Base-by-base conservation (phyloP, 2,329 filamentous ascomycete species). In the Claviceps pazoutovae region DNA sequence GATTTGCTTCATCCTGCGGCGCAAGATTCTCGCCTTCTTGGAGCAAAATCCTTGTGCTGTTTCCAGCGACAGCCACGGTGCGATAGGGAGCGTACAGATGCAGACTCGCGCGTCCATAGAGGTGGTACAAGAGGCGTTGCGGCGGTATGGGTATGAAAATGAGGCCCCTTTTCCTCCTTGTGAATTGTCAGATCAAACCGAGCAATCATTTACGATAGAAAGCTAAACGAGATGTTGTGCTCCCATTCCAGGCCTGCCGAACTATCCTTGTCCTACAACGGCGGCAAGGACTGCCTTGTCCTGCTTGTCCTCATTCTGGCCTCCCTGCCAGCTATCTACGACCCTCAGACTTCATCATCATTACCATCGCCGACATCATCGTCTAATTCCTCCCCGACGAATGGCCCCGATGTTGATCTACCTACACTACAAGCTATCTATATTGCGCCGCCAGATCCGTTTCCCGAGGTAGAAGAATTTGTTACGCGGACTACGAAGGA, bases 281-380 rank as follows among this genome's bases (percentile, higher is more conserved):
- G 93, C 63, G 93, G 93, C 55, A 98, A 98, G 68, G 93, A 97
- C 74, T 97, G 91, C 62, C 84, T 97, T 17, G 90, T 97, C 50
- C 81, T 97, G 17, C 76, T 97, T 6, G 78, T 96, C 61, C 74
- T 97, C 57, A 88, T 95, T 63, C 82, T 97, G 58, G 83, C 84
- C 55, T 75, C 72, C 58, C 71, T 78, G 51, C 70, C 76, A 19
- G 62, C 65, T 43, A 51, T 61, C 14, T 38, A 56, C 46, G 47
- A 61, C 44, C n/a, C 60, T n/a, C 39, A 63, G 14, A 38, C 63
- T n/a, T 62, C 39, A 57, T 55, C 55, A 36, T 49, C 43, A 26
- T 26, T 26, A 17, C 43, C 43, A 17, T 16, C 43, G 2, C 43
- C 21, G 16, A 21, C 43, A 17, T 16, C 43, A 26, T 19, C 16